Evolutionary conservation across 805 yeast genomes (phyloP).

Genomic region (Kazachstania taianensis): DNA sequence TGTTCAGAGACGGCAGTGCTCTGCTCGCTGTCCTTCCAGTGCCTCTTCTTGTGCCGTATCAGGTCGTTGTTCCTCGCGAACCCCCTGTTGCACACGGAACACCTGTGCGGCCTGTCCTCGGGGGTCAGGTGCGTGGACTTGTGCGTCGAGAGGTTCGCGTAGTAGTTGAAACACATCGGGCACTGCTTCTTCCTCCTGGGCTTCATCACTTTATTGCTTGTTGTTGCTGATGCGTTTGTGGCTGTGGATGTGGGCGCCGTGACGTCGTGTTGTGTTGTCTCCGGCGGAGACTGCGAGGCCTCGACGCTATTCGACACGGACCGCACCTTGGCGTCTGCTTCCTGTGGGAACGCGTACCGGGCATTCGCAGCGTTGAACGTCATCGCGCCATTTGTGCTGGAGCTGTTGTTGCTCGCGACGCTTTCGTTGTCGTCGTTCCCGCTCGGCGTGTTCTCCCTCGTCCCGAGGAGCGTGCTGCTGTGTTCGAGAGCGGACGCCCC

Average conservation of each 20-base stretch:
- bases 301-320: too few species aligned
- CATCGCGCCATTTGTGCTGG: background rate
- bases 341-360: background rate
- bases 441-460: too few species aligned
- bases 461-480: too few species aligned
- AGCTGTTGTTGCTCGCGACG: too few species aligned
- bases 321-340: background rate
- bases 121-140: conserved; percentile 67
- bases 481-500: background rate
- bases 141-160: conserved; percentile 76
- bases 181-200: conserved; percentile 63
- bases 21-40: conserved; percentile 48
- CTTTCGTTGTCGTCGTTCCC: too few species aligned
- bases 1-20: conserved; percentile 6
- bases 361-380: background rate
- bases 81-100: conserved; percentile 71
- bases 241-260: background rate
- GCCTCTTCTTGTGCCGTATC: conserved; percentile 76
- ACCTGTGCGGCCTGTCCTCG: conserved; percentile 64
- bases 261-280: background rate
- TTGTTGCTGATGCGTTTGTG: background rate
- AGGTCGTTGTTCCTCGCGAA: conserved; percentile 84
- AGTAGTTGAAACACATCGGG: conserved; percentile 55
- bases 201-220: conserved; percentile 21
- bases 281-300: background rate